Percentiles rank a stretch among this genome's conserved stretches.
Conservation (phyloP, 2,329 filamentous ascomycete species). For the Penicillium sp. region DNA sequence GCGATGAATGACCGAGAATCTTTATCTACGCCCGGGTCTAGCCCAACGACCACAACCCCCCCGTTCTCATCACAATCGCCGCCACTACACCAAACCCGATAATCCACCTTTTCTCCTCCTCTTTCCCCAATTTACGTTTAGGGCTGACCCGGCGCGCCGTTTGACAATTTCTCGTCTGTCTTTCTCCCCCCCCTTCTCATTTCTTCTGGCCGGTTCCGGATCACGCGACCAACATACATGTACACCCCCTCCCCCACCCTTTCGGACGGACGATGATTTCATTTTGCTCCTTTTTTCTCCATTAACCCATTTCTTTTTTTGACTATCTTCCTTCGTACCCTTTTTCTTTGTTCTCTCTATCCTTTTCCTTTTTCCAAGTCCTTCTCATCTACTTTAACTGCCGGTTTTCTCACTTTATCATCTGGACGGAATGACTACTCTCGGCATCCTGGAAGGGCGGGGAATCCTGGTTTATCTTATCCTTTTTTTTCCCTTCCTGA, state of each 20-base stretch:
- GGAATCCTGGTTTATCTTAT: constrained; percentile 29
- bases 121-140: constrained; percentile 14
- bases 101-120: constrained; percentile 14
- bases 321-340: constrained; percentile 6
- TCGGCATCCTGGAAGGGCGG: constrained; percentile 28
- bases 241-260: neutral
- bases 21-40: constrained; percentile 25
- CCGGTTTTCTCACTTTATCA: constrained; percentile 25
- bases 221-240: constrained; percentile 10
- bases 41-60: constrained; percentile 10
- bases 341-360: constrained; percentile 14
- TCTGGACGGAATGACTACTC: constrained; percentile 31
- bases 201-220: constrained; percentile 11
- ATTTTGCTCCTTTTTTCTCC: constrained; percentile 12
- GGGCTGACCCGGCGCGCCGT: constrained; percentile 8
- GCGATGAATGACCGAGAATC: constrained; percentile 33
- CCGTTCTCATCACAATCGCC: constrained; percentile 10
- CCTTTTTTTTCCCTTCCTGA: constrained; percentile 12
- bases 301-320: constrained; percentile 18
- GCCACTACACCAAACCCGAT: constrained; percentile 14
- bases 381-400: constrained; percentile 17
- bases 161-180: constrained; percentile 5
- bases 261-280: constrained; percentile 5
- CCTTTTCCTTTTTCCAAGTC: constrained; percentile 22
- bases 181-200: constrained; percentile 2